Percentiles rank a stretch among this genome's conserved stretches.
Conservation (phyloP, 202 grass and related monocot genomes). For the Cymbopogon flexuosus region DNA sequence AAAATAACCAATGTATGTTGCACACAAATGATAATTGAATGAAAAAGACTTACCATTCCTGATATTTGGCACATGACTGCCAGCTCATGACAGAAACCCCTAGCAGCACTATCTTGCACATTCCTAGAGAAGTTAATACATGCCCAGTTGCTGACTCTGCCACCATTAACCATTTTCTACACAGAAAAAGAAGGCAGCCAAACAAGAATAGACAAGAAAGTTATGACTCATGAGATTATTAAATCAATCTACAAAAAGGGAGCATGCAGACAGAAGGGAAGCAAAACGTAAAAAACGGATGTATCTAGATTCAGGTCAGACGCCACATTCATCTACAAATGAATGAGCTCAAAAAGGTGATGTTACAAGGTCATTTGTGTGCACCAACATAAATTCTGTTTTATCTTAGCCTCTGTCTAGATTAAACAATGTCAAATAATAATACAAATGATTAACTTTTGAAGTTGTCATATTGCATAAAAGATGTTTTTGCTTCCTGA, state of each 20-base stretch:
- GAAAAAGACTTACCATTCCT: conserved; percentile 68
- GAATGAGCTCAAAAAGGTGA: too few relatives aligned
- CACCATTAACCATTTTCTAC: conserved; percentile 97
- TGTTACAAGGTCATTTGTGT: neutral
- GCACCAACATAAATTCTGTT: neutral
- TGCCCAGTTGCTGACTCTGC: conserved; percentile 70
- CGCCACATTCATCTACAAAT: neutral
- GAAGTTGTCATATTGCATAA: neutral
- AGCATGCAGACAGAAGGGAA: neutral
- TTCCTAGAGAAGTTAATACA: conserved; percentile 85
- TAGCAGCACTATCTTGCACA: conserved; percentile 72
- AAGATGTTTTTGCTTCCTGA: neutral
- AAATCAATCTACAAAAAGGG: neutral
- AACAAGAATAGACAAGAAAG: neutral
- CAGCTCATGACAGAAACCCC: conserved; percentile 73
- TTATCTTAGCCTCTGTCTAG: neutral
- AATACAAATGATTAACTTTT: neutral
- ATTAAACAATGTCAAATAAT: neutral
- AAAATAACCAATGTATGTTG: neutral
- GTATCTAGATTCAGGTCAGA: neutral
- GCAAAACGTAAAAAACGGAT: conserved; percentile 1
- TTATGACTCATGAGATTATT: neutral
- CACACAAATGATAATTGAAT: neutral
- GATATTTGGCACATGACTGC: conserved; percentile 94
- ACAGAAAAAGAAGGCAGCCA: neutral